Conservation (phyloP, 129 eudicot species). For the Pseudognaphalium luteoalbum region DNA sequence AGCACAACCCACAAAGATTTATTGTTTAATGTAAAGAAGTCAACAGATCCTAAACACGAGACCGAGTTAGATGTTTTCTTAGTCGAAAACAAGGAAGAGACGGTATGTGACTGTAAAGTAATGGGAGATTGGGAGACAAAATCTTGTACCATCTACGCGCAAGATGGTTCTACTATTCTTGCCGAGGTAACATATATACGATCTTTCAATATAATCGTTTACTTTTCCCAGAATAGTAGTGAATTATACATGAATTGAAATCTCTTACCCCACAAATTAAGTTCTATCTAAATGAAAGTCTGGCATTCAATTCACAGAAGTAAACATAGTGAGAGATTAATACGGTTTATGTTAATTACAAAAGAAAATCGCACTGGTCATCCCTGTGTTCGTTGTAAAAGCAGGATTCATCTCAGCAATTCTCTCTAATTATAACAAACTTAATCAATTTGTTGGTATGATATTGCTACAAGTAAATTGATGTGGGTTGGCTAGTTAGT, state of each 20-base stretch:
- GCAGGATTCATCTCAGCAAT: no score
- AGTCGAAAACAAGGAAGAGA: constrained; percentile 36
- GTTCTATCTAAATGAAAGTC: neutral
- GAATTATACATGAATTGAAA: no score
- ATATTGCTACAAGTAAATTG: neutral
- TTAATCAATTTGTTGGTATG: no score
- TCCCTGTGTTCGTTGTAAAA: no score
- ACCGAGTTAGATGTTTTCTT: constrained; percentile 39
- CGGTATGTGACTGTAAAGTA: constrained; percentile 37
- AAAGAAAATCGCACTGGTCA: no score
- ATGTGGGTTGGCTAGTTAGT: neutral
- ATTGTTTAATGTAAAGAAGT: constrained; percentile 40
- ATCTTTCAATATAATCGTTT: neutral
- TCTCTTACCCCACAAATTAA: no score
- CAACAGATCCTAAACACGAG: constrained; percentile 27
- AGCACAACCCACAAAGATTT: constrained; percentile 37
- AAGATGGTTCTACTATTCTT: constrained; percentile 35
- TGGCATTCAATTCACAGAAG: neutral
- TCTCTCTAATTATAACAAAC: no score
- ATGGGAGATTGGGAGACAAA: constrained; percentile 39
- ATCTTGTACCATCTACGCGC: constrained; percentile 39
- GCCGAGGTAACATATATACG: constrained; percentile 30
- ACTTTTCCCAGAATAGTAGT: neutral
- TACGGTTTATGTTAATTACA: neutral
- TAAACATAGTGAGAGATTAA: neutral